phyloP scores from a whole-genome alignment of 192 early-diverging fungal genomes.

The Dimargaris cristalligena region DNA sequence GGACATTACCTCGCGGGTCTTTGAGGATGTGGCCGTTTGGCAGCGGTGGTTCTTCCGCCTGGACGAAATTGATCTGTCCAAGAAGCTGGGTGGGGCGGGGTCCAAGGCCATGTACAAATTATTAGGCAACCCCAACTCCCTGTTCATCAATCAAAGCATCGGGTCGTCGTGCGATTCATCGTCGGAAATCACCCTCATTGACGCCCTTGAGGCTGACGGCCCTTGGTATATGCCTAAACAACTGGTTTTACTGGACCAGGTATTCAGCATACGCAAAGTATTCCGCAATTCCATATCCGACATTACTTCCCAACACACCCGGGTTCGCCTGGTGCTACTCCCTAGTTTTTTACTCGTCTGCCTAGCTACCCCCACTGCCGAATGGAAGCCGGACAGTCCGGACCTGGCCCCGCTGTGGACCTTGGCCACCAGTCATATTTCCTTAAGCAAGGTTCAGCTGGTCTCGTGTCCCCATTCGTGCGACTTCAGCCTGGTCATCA shows the following conservation, averaged over 20 bases:
- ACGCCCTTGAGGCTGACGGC: not conserved
- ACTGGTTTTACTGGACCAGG: constrained; percentile 4
- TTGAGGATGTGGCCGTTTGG: not conserved
- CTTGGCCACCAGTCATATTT: not conserved
- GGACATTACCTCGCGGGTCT: not conserved
- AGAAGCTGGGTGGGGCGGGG: not conserved
- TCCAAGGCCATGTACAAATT: not conserved
- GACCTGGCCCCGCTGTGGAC: not conserved
- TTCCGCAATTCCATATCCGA: not conserved
- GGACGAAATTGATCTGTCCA: not conserved
- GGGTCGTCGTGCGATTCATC: not conserved
- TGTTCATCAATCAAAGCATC: not conserved
- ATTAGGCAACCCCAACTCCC: not conserved
- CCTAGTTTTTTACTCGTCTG: not conserved
- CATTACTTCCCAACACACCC: not conserved
- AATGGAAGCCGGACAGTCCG: not conserved
- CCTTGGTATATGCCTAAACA: not conserved
- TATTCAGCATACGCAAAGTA: constrained; percentile 4
- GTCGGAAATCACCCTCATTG: not conserved
- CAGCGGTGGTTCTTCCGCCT: not conserved
- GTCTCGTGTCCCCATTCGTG: not conserved
- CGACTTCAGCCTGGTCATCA: not conserved
- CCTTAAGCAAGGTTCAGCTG: not conserved
- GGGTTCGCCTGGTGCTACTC: not conserved
- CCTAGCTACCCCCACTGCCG: not conserved